Conservation (phyloP, 164 flowering plant species). For the Taxillus chinensis region DNA sequence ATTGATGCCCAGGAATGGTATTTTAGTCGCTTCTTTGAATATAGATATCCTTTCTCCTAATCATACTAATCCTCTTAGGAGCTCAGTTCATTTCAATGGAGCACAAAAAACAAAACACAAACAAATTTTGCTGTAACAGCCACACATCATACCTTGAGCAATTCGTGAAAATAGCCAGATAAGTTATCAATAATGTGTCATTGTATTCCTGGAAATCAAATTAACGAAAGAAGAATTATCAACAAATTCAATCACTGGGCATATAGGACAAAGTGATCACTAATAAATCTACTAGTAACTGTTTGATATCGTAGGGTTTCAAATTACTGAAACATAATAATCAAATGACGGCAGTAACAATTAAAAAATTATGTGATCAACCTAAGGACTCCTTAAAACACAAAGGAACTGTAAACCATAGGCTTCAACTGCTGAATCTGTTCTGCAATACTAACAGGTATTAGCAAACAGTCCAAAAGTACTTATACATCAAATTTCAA, state of each 20-base stretch:
- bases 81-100: neutral
- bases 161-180: slow-evolving; percentile 89
- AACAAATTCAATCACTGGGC: neutral
- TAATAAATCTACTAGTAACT: no score
- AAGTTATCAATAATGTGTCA: slow-evolving; percentile 74
- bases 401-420: no score
- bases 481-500: no score
- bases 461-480: no score
- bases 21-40: neutral
- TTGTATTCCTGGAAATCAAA: slow-evolving; percentile 63
- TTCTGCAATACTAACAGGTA: no score
- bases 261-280: no score
- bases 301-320: no score
- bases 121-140: neutral
- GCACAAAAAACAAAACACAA: neutral
- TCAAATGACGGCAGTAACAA: no score
- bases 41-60: neutral
- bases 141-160: slow-evolving; percentile 68
- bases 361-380: no score
- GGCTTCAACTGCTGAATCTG: no score
- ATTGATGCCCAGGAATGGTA: neutral
- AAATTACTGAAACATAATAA: no score
- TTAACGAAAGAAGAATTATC: neutral
- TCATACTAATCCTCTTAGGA: neutral
- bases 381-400: no score